Evolutionary conservation across 2,329 filamentous ascomycete species (phyloP).

Genomic region (Alternaria burnsii): DNA sequence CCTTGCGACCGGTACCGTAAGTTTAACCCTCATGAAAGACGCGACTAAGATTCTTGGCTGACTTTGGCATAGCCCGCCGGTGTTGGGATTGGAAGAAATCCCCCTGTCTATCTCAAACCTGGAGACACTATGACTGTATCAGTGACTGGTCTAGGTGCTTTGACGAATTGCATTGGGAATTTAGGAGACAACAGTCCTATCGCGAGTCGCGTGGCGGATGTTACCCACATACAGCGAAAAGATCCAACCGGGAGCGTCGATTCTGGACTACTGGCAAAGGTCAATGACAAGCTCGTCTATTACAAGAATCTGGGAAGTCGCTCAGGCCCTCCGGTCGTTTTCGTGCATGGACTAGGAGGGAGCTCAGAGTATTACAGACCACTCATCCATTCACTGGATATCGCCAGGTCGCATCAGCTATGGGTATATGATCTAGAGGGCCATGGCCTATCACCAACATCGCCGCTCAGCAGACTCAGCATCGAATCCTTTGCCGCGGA

Average conservation of each 20-base stretch:
- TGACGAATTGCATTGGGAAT: background rate
- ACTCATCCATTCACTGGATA: slow-evolving; percentile 50
- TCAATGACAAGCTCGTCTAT: background rate
- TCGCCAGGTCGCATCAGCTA: slow-evolving; percentile 43
- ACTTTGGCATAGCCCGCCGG: slow-evolving; percentile 43
- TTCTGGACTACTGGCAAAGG: background rate
- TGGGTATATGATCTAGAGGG: slow-evolving; percentile 65
- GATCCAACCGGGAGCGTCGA: background rate
- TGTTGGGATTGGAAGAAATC: slow-evolving; percentile 52
- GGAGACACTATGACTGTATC: slow-evolving; percentile 37
- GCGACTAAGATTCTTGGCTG: background rate
- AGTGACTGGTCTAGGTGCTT: slow-evolving; percentile 25
- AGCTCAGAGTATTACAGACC: slow-evolving; percentile 58
- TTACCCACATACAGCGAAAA: background rate
- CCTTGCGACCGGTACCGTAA: slow-evolving; percentile 61
- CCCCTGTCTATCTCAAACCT: slow-evolving; percentile 42
- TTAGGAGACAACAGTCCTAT: background rate
- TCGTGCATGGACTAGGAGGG: slow-evolving; percentile 65
- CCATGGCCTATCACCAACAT: slow-evolving; percentile 63
- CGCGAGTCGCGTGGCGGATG: background rate
- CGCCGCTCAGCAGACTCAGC: slow-evolving; percentile 54
- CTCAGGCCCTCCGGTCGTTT: slow-evolving; percentile 52
- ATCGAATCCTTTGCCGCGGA: slow-evolving; percentile 51
- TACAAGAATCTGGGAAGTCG: background rate
- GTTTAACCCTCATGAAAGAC: slow-evolving; percentile 28